These are phyloP conservation scores for Lyophyllum atratum DNA, from an alignment of 768 basidiomycete genomes.

Conservation along the genomic window DNA sequence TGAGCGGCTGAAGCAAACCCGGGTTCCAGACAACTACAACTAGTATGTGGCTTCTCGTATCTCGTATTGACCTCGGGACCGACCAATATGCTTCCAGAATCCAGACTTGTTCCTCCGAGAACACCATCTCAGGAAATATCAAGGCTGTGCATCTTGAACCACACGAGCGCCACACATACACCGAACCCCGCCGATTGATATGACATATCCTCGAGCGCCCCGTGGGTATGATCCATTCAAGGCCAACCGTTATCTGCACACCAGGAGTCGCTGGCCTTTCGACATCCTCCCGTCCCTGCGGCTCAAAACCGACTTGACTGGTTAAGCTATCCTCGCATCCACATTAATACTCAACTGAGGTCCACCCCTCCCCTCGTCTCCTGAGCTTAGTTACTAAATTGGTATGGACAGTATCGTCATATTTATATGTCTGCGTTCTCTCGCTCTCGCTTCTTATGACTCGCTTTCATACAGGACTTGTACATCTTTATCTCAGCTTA, in stretches of 20 bases:
- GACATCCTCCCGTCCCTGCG: background rate
- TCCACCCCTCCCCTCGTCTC: background rate
- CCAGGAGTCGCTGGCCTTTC: background rate
- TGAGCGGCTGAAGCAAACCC: constrained; percentile 22
- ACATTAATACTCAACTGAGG: background rate
- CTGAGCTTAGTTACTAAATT: constrained; percentile 1
- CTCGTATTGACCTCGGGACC: background rate
- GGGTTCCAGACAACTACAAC: background rate
- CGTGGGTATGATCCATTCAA: background rate
- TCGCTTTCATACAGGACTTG: background rate
- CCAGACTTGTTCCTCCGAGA: constrained; percentile 5
- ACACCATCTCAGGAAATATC: constrained; percentile 13
- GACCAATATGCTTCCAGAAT: background rate
- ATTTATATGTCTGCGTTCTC: background rate
- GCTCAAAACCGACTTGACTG: background rate
- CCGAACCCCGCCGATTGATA: background rate
- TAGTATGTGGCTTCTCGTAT: constrained; percentile 6
- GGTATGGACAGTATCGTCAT: background rate
- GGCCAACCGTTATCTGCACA: background rate
- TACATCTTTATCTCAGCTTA: background rate
- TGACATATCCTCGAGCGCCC: background rate
- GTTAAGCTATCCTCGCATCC: background rate
- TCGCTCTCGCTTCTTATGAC: background rate
- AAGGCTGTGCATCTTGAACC: background rate
- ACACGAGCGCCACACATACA: constrained; percentile 12